These are phyloP conservation scores for Colletotrichum orchidophilum DNA, from an alignment of 2,329 filamentous ascomycete genomes.

Conservation along the genomic window DNA sequence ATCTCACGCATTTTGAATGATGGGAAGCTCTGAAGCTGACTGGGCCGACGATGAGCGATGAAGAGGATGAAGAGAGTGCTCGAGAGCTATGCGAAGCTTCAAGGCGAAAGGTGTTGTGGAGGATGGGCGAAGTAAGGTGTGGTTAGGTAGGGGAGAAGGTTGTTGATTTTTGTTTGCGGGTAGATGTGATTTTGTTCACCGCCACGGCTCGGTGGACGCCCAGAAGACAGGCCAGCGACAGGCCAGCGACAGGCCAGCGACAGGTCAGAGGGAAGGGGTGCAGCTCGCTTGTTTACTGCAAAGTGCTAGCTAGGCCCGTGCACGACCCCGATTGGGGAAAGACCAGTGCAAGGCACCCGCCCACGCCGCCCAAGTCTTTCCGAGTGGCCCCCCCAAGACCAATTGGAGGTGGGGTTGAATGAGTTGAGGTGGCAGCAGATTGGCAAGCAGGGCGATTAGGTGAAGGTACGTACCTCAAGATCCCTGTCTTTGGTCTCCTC, in stretches of 20 bases:
- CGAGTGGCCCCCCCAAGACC: not conserved
- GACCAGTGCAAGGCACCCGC: slow-evolving; percentile 30
- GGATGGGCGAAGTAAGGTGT: slow-evolving; percentile 39
- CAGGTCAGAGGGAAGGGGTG: slow-evolving; percentile 35
- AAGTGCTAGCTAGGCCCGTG: slow-evolving; percentile 37
- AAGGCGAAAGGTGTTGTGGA: slow-evolving; percentile 34
- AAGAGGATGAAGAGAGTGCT: slow-evolving; percentile 38
- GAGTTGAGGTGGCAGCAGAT: slow-evolving; percentile 11
- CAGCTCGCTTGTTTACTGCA: slow-evolving; percentile 47
- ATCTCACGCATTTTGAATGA: slow-evolving; percentile 73
- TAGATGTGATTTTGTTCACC: slow-evolving; percentile 43
- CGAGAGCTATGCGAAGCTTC: slow-evolving; percentile 42
- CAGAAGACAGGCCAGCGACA: slow-evolving; percentile 37
- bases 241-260: slow-evolving; percentile 20
- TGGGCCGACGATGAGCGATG: slow-evolving; percentile 39
- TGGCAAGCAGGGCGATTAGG: not conserved
- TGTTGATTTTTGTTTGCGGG: slow-evolving; percentile 49
- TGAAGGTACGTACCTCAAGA: not conserved
- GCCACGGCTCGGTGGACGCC: slow-evolving; percentile 39
- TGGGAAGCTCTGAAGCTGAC: slow-evolving; percentile 36
- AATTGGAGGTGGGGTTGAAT: slow-evolving; percentile 19
- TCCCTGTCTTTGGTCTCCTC: slow-evolving; percentile 9
- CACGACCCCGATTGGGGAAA: slow-evolving; percentile 42
- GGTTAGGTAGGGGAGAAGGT: slow-evolving; percentile 38
- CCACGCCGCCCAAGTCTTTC: not conserved